phyloP scores from a whole-genome alignment of 345 rosid genomes.

The Salix koriyanagi region DNA sequence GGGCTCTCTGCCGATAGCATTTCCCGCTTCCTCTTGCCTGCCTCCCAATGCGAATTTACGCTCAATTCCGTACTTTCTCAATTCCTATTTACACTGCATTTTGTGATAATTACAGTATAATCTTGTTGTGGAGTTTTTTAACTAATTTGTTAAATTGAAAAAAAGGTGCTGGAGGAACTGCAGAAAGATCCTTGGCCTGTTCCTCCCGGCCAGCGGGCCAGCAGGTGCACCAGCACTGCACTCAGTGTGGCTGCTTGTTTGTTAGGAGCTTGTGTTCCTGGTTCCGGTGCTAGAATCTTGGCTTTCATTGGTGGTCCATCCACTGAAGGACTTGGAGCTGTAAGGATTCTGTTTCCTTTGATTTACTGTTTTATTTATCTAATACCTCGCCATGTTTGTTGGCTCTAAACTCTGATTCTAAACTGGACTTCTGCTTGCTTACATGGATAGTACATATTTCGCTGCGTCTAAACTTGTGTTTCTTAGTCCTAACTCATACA shows the following conservation, averaged over 20 bases:
- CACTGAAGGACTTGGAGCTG: conserved; percentile 83
- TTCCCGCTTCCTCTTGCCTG: conserved; percentile 81
- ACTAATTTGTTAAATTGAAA: not conserved
- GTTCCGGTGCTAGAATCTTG: conserved; percentile 92
- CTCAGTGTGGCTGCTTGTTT: conserved; percentile 78
- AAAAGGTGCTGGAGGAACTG: conserved; percentile 81
- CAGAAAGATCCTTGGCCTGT: conserved; percentile 80
- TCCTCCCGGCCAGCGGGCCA: conserved; percentile 67
- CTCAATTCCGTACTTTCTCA: conserved; percentile 52
- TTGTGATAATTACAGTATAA: not conserved
- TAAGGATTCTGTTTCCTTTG: conserved; percentile 26
- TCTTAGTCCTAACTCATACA: not conserved
- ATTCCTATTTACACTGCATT: not conserved
- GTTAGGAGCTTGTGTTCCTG: conserved; percentile 93
- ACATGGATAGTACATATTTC: not conserved
- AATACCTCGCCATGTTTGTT: not conserved
- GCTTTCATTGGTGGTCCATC: conserved; percentile 96
- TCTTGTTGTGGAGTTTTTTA: not conserved
- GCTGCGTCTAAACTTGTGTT: not conserved
- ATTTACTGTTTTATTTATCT: not conserved
- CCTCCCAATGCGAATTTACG: conserved; percentile 76
- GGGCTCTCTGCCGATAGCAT: conserved; percentile 87
- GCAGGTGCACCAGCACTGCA: conserved; percentile 87
- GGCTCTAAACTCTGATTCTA: not conserved
- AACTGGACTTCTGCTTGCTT: not conserved